A percentile compares a stretch with the other conserved stretches of the same genome.
Conservation (phyloP, 139 green algal species). For the Asterochloris sp. region DNA sequence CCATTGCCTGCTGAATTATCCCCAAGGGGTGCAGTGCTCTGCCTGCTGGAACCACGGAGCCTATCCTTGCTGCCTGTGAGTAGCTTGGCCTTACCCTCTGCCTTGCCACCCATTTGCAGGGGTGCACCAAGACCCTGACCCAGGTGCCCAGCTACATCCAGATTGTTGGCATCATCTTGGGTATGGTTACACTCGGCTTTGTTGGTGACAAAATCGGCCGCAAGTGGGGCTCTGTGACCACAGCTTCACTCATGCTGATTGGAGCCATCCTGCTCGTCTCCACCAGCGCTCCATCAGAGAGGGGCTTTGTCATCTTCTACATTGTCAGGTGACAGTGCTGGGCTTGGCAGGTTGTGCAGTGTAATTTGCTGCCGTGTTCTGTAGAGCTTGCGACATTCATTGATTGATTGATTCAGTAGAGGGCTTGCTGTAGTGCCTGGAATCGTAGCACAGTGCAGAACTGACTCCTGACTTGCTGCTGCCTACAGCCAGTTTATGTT, state of each 20-base stretch:
- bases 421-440: too few relatives aligned
- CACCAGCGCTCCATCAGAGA: constrained; percentile 7
- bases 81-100: too few relatives aligned
- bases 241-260: constrained; percentile 60
- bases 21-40: too few relatives aligned
- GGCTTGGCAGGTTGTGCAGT: too few relatives aligned
- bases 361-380: too few relatives aligned
- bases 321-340: neutral
- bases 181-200: constrained; percentile 42
- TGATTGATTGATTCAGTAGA: too few relatives aligned
- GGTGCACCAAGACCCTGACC: constrained; percentile 9
- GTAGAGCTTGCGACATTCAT: too few relatives aligned
- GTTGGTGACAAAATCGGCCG: constrained; percentile 59
- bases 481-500: constrained; percentile 41
- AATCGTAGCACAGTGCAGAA: too few relatives aligned
- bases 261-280: constrained; percentile 55
- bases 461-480: constrained; percentile 45
- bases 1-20: too few relatives aligned
- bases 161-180: constrained; percentile 47
- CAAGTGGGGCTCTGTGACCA: constrained; percentile 57
- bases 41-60: too few relatives aligned
- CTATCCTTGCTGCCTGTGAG: too few relatives aligned
- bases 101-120: neutral
- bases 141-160: constrained; percentile 17
- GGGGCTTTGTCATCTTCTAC: constrained; percentile 23